phyloP scores from a whole-genome alignment of 345 rosid genomes.

The Populus tremula region DNA sequence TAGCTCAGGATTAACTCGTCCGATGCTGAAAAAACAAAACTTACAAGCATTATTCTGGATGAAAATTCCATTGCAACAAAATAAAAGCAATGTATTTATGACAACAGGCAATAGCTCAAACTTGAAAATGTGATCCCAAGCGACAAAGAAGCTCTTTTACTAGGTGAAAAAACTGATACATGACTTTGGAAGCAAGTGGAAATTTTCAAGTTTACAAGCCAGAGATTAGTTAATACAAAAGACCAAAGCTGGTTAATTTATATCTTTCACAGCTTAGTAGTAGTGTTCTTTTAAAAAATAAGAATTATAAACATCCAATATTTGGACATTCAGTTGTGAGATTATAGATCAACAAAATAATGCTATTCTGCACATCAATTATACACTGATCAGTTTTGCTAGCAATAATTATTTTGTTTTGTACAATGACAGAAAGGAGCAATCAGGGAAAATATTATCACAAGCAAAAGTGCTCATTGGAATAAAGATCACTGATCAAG shows the following conservation, averaged over 20 bases:
- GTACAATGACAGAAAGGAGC: background rate
- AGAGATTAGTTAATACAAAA: background rate
- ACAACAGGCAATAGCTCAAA: background rate
- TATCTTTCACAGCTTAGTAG: background rate
- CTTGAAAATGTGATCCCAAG: background rate
- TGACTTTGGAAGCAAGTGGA: background rate
- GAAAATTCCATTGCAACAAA: background rate
- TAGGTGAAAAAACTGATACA: background rate
- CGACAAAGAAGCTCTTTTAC: background rate
- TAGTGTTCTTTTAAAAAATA: background rate
- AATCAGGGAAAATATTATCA: too few relatives aligned
- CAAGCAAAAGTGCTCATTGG: background rate
- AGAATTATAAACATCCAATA: background rate
- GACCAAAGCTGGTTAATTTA: background rate
- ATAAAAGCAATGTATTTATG: conserved; percentile 2
- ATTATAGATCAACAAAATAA: background rate
- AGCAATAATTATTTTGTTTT: background rate
- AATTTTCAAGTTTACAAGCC: background rate
- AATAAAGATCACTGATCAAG: background rate
- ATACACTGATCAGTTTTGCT: background rate
- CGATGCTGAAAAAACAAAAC: conserved; percentile 57
- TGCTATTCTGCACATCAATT: background rate
- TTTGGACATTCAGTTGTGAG: background rate
- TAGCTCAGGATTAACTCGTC: conserved; percentile 84
- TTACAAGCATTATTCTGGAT: background rate